A percentile compares a stretch with the other conserved stretches of the same genome.
These are phyloP conservation scores for Pleurotus djamor DNA, from an alignment of 768 basidiomycete genomes.

Conservation along the genomic window DNA sequence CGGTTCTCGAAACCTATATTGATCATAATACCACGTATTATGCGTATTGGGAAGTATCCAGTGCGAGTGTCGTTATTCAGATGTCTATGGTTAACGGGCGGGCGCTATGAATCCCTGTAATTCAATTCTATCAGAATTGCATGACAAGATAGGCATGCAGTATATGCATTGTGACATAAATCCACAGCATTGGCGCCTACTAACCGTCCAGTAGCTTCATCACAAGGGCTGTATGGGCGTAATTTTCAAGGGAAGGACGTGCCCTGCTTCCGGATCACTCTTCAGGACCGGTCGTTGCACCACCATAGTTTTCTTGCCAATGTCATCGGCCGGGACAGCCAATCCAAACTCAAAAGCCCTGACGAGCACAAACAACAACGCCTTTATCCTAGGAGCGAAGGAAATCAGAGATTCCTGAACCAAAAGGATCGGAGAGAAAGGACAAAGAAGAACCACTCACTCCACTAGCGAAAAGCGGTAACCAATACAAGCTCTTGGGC, in stretches of 20 bases:
- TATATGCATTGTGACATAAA: too few species aligned
- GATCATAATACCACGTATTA: too few species aligned
- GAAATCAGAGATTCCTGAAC: background rate
- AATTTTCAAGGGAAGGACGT: constrained; percentile 2
- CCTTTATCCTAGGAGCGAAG: constrained; percentile 25
- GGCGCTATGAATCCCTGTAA: too few species aligned
- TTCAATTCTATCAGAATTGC: too few species aligned
- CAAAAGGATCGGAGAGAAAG: background rate
- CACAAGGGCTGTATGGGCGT: background rate
- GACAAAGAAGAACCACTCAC: constrained; percentile 23
- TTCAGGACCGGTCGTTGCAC: constrained; percentile 2
- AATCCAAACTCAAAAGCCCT: constrained; percentile 30
- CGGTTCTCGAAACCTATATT: too few species aligned
- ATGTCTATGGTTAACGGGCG: too few species aligned
- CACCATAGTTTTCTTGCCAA: constrained; percentile 3
- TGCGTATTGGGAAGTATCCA: too few species aligned
- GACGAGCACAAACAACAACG: constrained; percentile 28
- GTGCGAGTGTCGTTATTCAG: too few species aligned
- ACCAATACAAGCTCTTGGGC: constrained; percentile 44
- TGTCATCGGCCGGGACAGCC: constrained; percentile 6
- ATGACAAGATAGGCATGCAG: too few species aligned
- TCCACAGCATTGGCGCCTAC: too few species aligned
- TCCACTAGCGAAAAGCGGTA: constrained; percentile 45
- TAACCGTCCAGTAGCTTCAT: background rate
- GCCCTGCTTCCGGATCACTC: constrained; percentile 1